phyloP scores from a whole-genome alignment of 2,329 filamentous ascomycete species.

The Tolypocladium album region DNA sequence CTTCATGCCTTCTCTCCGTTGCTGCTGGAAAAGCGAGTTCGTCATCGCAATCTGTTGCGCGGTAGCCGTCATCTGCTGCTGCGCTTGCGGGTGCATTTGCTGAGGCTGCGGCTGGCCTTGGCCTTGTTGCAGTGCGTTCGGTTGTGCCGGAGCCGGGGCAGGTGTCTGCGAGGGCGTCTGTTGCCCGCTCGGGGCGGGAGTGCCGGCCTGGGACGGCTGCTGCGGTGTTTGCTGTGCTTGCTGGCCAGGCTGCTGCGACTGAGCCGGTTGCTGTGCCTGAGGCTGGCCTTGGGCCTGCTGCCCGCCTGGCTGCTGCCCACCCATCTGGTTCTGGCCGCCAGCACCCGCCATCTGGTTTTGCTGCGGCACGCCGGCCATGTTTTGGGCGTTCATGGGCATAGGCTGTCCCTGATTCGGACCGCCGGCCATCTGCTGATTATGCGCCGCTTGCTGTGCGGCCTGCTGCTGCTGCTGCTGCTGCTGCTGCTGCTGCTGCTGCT shows the following conservation, averaged over 20 bases:
- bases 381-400: slow-evolving; percentile 36
- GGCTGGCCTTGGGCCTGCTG: slow-evolving; percentile 20
- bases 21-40: slow-evolving; percentile 29
- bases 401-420: slow-evolving; percentile 34
- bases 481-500: slow-evolving; percentile 31
- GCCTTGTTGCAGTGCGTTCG: slow-evolving; percentile 17
- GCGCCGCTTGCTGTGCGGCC: slow-evolving; percentile 20
- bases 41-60: slow-evolving; percentile 25
- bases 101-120: slow-evolving; percentile 22
- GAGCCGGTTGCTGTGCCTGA: slow-evolving; percentile 23
- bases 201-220: slow-evolving; percentile 28
- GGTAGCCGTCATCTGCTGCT: slow-evolving; percentile 18
- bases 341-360: slow-evolving; percentile 7
- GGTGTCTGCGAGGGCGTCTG: slow-evolving; percentile 38
- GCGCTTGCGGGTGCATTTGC: slow-evolving; percentile 15
- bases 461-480: slow-evolving; percentile 20
- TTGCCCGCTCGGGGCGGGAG: slow-evolving; percentile 31
- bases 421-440: slow-evolving; percentile 28
- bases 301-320: slow-evolving; percentile 8
- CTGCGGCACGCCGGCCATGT: slow-evolving; percentile 28
- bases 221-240: slow-evolving; percentile 33
- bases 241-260: slow-evolving; percentile 18
- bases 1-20: slow-evolving; percentile 41
- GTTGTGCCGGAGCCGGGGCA: slow-evolving; percentile 24
- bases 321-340: slow-evolving; percentile 6